phyloP scores from a whole-genome alignment of 305 asterid species.

The Fraxinus dipetala region DNA sequence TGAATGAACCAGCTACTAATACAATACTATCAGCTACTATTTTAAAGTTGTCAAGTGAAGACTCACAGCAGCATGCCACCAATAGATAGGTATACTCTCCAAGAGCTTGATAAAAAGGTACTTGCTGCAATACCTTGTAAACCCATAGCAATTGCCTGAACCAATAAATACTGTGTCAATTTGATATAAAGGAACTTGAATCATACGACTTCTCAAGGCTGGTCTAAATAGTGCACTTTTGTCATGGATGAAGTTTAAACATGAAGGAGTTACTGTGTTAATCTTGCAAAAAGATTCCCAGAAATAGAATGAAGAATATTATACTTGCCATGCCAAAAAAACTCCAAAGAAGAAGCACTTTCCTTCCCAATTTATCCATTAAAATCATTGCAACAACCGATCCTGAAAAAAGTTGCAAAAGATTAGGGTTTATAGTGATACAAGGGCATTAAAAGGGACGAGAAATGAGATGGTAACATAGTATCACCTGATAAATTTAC shows the following conservation, averaged over 20 bases:
- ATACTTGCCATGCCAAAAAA: conserved; percentile 89
- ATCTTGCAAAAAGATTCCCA: conserved; percentile 13
- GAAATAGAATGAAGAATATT: conserved; percentile 24
- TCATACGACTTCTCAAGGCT: neutral
- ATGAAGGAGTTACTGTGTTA: conserved; percentile 5
- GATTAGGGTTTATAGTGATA: conserved; percentile 12
- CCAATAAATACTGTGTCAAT: conserved; percentile 29
- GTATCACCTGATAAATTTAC: conserved; percentile 70
- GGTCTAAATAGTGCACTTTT: neutral
- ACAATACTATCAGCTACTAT: neutral
- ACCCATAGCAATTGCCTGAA: conserved; percentile 72
- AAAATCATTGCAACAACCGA: conserved; percentile 77
- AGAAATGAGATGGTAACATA: neutral
- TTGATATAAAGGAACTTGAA: conserved; percentile 3
- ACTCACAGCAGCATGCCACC: conserved; percentile 94
- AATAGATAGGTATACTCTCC: conserved; percentile 55
- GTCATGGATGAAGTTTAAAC: conserved; percentile 3
- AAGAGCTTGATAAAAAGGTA: conserved; percentile 38
- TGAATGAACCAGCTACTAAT: neutral
- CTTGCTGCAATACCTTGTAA: conserved; percentile 69
- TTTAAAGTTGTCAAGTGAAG: conserved; percentile 18
- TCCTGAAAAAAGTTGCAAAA: conserved; percentile 42
- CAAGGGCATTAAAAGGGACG: neutral
- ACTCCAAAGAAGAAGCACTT: conserved; percentile 80
- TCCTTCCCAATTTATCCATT: conserved; percentile 93